These are phyloP conservation scores for Polyplosphaeria fusca DNA, from an alignment of 495 filamentous ascomycete species.

Conservation along the genomic window DNA sequence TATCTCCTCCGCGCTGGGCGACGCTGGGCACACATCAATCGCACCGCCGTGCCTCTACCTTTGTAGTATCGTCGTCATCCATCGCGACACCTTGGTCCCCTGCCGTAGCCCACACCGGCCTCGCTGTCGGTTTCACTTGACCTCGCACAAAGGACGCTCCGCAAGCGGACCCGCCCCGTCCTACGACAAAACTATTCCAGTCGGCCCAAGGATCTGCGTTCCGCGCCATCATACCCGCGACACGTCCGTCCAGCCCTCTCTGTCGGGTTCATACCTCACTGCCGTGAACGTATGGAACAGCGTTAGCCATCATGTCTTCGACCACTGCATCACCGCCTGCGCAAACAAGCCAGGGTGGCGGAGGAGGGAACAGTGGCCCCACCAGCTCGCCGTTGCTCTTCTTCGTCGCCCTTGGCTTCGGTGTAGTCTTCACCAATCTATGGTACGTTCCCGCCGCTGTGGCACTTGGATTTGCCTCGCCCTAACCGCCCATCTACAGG, in stretches of 20 bases:
- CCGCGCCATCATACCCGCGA: slow-evolving; percentile 9
- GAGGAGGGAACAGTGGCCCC: slow-evolving; percentile 41
- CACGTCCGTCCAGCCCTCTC: background rate
- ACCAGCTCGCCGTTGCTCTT: slow-evolving; percentile 92
- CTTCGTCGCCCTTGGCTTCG: slow-evolving; percentile 95
- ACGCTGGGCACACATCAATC: too few relatives aligned
- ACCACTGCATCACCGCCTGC: slow-evolving; percentile 7
- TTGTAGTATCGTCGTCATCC: background rate
- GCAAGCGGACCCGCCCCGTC: slow-evolving; percentile 3
- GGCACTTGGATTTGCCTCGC: background rate
- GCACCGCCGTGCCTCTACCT: background rate
- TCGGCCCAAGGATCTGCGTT: slow-evolving; percentile 5
- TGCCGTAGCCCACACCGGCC: background rate
- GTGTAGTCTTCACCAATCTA: slow-evolving; percentile 97
- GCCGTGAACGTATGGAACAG: slow-evolving; percentile 16
- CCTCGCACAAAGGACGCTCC: slow-evolving; percentile 14
- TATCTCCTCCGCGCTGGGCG: too few relatives aligned
- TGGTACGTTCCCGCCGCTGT: slow-evolving; percentile 58
- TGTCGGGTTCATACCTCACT: background rate
- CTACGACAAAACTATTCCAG: slow-evolving; percentile 9
- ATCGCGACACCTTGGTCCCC: background rate
- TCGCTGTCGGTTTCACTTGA: slow-evolving; percentile 8
- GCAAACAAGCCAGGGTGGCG: background rate
- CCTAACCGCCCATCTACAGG: slow-evolving; percentile 51
- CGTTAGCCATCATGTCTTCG: slow-evolving; percentile 23